phyloP scores from a whole-genome alignment of 2,329 filamentous ascomycete genomes.

The Hypoxylon sp. region DNA sequence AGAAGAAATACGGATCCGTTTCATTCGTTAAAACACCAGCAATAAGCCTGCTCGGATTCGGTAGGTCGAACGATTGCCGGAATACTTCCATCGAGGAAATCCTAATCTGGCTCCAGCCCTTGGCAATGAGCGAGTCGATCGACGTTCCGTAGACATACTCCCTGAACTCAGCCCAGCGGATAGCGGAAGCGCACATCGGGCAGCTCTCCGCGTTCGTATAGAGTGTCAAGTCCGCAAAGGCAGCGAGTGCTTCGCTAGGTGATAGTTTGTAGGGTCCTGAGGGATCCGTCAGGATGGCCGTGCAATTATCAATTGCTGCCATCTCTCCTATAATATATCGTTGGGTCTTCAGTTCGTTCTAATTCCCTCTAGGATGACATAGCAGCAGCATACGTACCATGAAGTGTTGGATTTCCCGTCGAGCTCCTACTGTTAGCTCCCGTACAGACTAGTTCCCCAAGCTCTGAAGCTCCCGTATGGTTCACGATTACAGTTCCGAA shows the following conservation, averaged over 20 bases:
- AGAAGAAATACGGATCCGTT: slow-evolving; percentile 67
- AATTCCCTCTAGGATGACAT: not conserved
- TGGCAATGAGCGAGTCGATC: slow-evolving; percentile 61
- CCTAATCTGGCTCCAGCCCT: slow-evolving; percentile 67
- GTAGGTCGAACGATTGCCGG: slow-evolving; percentile 57
- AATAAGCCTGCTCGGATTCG: slow-evolving; percentile 57
- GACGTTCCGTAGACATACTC: slow-evolving; percentile 70
- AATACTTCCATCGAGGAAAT: slow-evolving; percentile 64
- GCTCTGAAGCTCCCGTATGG: slow-evolving; percentile 60
- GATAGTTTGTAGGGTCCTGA: slow-evolving; percentile 61
- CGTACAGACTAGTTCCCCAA: slow-evolving; percentile 65
- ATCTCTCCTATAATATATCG: slow-evolving; percentile 62
- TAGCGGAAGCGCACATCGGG: slow-evolving; percentile 71
- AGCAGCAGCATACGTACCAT: slow-evolving; percentile 56
- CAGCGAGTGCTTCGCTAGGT: slow-evolving; percentile 58
- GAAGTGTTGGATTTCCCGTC: slow-evolving; percentile 67
- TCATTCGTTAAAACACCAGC: slow-evolving; percentile 64
- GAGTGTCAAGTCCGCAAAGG: slow-evolving; percentile 63
- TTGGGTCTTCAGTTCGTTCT: not conserved
- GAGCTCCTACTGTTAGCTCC: slow-evolving; percentile 62
- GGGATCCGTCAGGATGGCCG: slow-evolving; percentile 62
- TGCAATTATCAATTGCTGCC: slow-evolving; percentile 68
- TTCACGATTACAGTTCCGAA: slow-evolving; percentile 71
- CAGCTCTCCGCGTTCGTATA: slow-evolving; percentile 72
- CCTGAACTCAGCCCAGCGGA: slow-evolving; percentile 68